Evolutionary conservation across 176 grass and related monocot genomes (phyloP), one percentile per base, ranked within the genome.

Genomic region (Eleusine coracana): DNA sequence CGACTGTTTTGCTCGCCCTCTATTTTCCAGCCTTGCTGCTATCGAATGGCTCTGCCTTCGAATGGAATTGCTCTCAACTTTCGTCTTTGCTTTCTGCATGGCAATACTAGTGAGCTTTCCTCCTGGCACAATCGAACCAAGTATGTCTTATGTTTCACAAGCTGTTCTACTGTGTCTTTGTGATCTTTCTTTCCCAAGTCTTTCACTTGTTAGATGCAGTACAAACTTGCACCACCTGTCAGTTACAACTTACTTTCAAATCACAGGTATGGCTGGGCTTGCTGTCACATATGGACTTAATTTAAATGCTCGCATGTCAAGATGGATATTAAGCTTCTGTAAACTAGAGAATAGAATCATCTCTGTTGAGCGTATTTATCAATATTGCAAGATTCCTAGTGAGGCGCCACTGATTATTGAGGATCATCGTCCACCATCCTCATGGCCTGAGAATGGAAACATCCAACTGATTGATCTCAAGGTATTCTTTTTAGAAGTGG

Each of bases 341-440:
- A 99, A 99, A 86, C 86, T 99, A 61, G 96, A 99, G 73, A 99
- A 96, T 78, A 93, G 88, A 95, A 93, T 99, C 37, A 99, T 99
- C 75, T 94, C 96, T 80, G 89, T 99, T 78, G 96, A 99, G 76
- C 89, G 96, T 76, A 99, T 99, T 81, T 91, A 96, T 85, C 96
- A 99, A 61, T 99, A 99, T 76, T 95, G 96, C 73, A 80, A 89
- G 61, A 93, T 99, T 76, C 87, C 93, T 68, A 91, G 89, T 44
- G 96, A 99, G 91, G 88, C 91, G 55, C 91, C 93, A 67, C 64
- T 94, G 67, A 15, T 96, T 60, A 80, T 96, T 71, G 89, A 95
- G 66, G 86, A 93, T 70, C 79, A 50, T 72, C 80, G 81, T 2
- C 93, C 93, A 44, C 54, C 74, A 10, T 82, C 63, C 56, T 88